Percentiles rank a stretch among this genome's conserved stretches.
Conservation (phyloP, 2,329 filamentous ascomycete species). For the Chrysosporium queenslandicum region DNA sequence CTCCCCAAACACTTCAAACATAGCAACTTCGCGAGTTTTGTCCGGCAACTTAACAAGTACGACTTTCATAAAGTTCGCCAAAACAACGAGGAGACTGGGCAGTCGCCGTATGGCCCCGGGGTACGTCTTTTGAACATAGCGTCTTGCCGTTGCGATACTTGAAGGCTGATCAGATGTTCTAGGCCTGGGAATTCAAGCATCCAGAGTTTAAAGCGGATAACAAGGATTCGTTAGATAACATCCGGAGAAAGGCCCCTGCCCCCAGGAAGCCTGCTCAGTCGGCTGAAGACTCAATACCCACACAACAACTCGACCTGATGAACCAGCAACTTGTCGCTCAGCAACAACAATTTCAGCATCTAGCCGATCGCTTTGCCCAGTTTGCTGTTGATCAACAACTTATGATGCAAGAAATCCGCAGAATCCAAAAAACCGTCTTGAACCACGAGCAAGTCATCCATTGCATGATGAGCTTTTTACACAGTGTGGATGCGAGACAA, state of each 20-base stretch:
- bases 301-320: conserved; percentile 79
- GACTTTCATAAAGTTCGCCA: conserved; percentile 97
- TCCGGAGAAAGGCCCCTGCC: conserved; percentile 86
- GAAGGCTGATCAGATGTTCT: conserved; percentile 7
- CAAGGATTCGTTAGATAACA: conserved; percentile 93
- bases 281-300: conserved; percentile 66
- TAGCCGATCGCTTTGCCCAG: conserved; percentile 77
- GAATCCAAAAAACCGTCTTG: conserved; percentile 59
- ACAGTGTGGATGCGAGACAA: conserved; percentile 54
- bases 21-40: conserved; percentile 95
- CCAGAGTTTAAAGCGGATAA: conserved; percentile 92
- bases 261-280: conserved; percentile 61
- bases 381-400: conserved; percentile 57
- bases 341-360: conserved; percentile 79
- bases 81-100: conserved; percentile 74
- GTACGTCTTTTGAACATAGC: conserved; percentile 39
- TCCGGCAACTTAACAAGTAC: conserved; percentile 92
- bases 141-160: neutral
- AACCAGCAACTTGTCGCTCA: conserved; percentile 82
- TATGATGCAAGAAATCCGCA: conserved; percentile 54
- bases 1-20: conserved; percentile 98
- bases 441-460: conserved; percentile 63
- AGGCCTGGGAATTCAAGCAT: conserved; percentile 96
- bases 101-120: conserved; percentile 70
- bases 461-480: conserved; percentile 58